Percentiles rank a stretch among this genome's conserved stretches.
These are phyloP conservation scores for Helicocarpus griseus DNA, from an alignment of 2,329 filamentous ascomycete genomes.

Conservation along the genomic window DNA sequence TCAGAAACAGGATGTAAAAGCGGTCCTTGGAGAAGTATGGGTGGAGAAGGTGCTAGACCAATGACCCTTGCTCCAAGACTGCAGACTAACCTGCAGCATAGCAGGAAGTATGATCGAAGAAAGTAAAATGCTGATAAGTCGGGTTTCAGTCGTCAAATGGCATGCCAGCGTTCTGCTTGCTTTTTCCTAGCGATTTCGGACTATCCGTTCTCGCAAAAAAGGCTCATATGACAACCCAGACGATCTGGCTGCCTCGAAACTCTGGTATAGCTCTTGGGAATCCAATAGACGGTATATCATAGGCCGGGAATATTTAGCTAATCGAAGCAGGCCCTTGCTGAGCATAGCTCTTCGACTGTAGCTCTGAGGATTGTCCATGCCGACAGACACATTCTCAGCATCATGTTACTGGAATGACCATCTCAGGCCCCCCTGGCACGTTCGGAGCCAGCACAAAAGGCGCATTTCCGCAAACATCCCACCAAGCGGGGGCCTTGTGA, in stretches of 20 bases:
- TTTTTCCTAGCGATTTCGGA: background rate
- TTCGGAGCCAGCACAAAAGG: background rate
- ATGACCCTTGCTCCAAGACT: background rate
- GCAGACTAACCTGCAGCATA: background rate
- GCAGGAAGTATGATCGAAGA: background rate
- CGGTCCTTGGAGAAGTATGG: background rate
- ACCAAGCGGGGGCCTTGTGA: background rate
- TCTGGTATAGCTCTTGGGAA: background rate
- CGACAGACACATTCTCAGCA: background rate
- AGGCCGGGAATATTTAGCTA: background rate
- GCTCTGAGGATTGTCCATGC: background rate
- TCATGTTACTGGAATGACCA: background rate
- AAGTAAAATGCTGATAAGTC: background rate
- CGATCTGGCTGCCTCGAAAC: background rate
- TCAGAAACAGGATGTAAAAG: background rate
- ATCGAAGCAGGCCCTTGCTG: too few species aligned
- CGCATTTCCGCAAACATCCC: background rate
- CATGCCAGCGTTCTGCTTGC: background rate
- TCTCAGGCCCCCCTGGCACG: background rate
- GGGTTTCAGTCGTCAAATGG: background rate
- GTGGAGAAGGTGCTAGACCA: background rate
- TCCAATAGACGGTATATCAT: background rate
- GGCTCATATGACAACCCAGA: background rate
- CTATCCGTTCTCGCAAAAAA: background rate
- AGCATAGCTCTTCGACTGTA: background rate